Base-by-base conservation (phyloP, 164 flowering plant genomes). In the Chimonanthus salicifolius region DNA sequence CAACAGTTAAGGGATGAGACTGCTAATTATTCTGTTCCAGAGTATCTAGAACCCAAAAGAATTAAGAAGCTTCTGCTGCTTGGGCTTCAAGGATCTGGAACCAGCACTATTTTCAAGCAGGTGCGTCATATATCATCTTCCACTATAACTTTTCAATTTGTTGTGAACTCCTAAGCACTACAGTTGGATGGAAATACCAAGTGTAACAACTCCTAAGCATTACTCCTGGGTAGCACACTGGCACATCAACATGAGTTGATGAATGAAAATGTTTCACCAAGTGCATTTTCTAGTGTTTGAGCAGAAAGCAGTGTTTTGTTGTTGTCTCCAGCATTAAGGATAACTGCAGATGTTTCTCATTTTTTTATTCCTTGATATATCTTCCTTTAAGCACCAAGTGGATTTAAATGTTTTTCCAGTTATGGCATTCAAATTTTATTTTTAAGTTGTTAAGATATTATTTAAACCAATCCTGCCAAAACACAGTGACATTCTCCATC, bases 41-140 rank as follows among this genome's bases (percentile, higher is more conserved):
- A 82, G 68, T 90, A 87, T 84, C 80, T 87, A 2, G 95, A 90
- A 73, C 87, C 81, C 70, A 90, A 82, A 80, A 88, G 75, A 71
- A 65, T 85, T 75, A 95, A 90, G 77, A 91, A 89, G 82, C 94
- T 93, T 80, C 89, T 93, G 48, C 86, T 93, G 49, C 87, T 93
- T 74, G 98, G 98, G 43, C 85, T 83, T 76, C 84, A 82, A 70
- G 93, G 94, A 66, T 87, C 95, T 75, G 98, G 98, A 78, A 93
- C 95, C 69, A 91, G 98, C 83, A 93, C 98, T 44, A 90, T 93
- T 65, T 91, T 89, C 77, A 93, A 93, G 87, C 98, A 93, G 95
- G 98, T 91, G 76, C 20, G 21, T 48, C 48, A 54, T 74, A 15
- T 64, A 0, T 33, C 33, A 33, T 33, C 33, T 33, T 33, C 33